phyloP scores from a whole-genome alignment of 2,329 filamentous ascomycete genomes.

The Plenodomus biglobosus region DNA sequence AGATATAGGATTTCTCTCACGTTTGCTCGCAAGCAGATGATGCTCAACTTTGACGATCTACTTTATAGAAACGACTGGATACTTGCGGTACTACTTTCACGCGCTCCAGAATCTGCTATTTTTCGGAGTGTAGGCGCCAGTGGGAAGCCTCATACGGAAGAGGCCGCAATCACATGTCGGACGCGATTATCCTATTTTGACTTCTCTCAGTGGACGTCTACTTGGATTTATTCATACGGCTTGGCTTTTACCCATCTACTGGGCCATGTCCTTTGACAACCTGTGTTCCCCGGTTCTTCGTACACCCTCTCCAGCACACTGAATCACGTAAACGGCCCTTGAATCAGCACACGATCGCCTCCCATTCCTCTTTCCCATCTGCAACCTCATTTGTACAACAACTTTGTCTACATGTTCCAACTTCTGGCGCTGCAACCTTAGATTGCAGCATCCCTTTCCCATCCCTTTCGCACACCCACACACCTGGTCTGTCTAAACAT shows the following conservation, averaged over 20 bases:
- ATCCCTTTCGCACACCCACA: background rate
- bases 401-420: background rate
- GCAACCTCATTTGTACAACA: background rate
- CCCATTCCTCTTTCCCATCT: background rate
- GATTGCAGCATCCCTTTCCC: background rate
- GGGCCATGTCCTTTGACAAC: background rate
- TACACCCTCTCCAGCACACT: background rate
- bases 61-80: conserved; percentile 33
- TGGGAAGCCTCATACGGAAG: background rate
- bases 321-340: background rate
- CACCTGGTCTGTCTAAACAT: background rate
- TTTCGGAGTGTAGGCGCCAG: conserved; percentile 24
- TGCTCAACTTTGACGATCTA: conserved; percentile 16
- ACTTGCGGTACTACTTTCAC: conserved; percentile 6
- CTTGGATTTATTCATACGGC: conserved; percentile 1
- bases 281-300: background rate
- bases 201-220: conserved; percentile 1
- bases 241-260: background rate
- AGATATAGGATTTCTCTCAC: conserved; percentile 42
- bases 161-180: conserved; percentile 18
- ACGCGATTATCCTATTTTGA: conserved; percentile 7
- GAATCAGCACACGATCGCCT: background rate
- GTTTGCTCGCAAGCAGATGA: conserved; percentile 1
- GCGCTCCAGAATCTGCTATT: background rate
- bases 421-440: background rate